phyloP scores from a whole-genome alignment of 1,284 basidiomycete genomes.

The Apiotrichum brassicae region DNA sequence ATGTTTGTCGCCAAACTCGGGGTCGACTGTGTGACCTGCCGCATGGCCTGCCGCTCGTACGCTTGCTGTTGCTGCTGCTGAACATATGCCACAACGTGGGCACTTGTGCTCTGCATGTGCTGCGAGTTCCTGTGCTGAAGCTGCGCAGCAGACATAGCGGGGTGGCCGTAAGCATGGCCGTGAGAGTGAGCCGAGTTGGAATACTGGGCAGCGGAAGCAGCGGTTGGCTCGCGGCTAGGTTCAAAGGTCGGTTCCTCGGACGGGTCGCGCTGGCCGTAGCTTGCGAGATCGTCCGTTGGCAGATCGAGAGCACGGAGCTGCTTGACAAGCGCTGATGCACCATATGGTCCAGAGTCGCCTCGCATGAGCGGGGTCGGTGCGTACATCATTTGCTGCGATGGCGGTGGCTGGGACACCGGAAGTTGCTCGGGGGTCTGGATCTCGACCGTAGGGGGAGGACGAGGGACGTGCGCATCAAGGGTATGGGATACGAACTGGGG shows the following conservation, averaged over 20 bases:
- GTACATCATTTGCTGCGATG: background rate
- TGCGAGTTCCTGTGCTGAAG: conserved; percentile 3
- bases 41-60: conserved; percentile 7
- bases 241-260: conserved; percentile 10
- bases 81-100: conserved; percentile 25
- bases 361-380: background rate
- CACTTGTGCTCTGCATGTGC: conserved; percentile 1
- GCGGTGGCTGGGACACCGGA: background rate
- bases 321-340: conserved; percentile 42
- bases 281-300: conserved; percentile 45
- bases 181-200: conserved; percentile 12
- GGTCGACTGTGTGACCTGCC: conserved; percentile 7
- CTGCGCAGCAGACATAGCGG: conserved; percentile 13
- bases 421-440: conserved; percentile 5
- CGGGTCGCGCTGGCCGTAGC: conserved; percentile 38
- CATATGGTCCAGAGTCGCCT: conserved; percentile 12
- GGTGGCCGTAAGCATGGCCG: conserved; percentile 21
- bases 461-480: conserved; percentile 42
- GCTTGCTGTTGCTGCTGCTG: conserved; percentile 27
- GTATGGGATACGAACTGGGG: conserved; percentile 57
- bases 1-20: conserved; percentile 3
- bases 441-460: conserved; percentile 23
- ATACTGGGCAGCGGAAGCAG: conserved; percentile 17
- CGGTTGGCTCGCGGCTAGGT: background rate
- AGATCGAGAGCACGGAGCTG: conserved; percentile 47